Conservation (phyloP, 805 yeast species). For the Huiozyma sinensis region DNA sequence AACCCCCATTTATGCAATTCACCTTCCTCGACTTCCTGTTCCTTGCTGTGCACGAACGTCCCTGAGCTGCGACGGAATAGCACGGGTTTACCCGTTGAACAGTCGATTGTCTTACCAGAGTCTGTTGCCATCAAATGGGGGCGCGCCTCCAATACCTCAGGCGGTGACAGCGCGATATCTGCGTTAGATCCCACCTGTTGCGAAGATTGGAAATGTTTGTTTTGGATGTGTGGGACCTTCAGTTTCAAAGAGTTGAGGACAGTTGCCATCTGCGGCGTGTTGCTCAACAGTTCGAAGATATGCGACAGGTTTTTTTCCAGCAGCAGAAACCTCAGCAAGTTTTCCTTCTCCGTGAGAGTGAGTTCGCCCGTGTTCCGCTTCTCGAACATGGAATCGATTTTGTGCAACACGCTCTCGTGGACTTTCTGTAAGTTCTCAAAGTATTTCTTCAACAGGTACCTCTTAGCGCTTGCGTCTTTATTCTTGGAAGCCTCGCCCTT, state of each 20-base stretch:
- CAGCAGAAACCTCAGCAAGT: constrained; percentile 54
- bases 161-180: constrained; percentile 3
- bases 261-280: constrained; percentile 17
- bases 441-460: constrained; percentile 30
- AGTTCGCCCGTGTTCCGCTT: constrained; percentile 46
- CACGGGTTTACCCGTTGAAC: constrained; percentile 63
- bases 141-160: constrained; percentile 8
- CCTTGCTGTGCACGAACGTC: constrained; percentile 52
- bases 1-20: constrained; percentile 80
- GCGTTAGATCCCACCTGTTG: neutral
- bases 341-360: constrained; percentile 61
- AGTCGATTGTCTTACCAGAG: constrained; percentile 49
- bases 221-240: constrained; percentile 2
- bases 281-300: constrained; percentile 30
- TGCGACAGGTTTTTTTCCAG: constrained; percentile 61
- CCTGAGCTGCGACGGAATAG: constrained; percentile 54
- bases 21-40: constrained; percentile 82
- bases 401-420: constrained; percentile 33
- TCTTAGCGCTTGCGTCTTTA: constrained; percentile 31
- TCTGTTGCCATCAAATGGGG: constrained; percentile 72
- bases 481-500: constrained; percentile 18
- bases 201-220: constrained; percentile 7
- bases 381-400: constrained; percentile 47
- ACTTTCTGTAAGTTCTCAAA: constrained; percentile 32
- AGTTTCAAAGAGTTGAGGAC: constrained; percentile 4